These are phyloP conservation scores for Parmelia sp. DNA, from an alignment of 495 filamentous ascomycete genomes.

Conservation along the genomic window DNA sequence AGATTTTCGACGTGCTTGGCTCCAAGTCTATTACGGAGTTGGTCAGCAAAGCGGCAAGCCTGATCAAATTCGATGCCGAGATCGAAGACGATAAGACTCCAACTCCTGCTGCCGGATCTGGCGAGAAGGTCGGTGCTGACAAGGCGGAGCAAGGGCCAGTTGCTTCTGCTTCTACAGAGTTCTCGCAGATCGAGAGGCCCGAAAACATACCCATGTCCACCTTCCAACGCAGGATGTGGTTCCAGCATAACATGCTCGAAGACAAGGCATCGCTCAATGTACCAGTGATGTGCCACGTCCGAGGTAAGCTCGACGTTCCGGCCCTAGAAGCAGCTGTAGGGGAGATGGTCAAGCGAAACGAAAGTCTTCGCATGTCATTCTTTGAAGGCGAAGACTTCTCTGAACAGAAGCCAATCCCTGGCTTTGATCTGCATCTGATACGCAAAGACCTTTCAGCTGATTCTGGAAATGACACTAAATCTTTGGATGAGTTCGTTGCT, in stretches of 20 bases:
- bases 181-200: constrained; percentile 17
- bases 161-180: neutral
- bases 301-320: constrained; percentile 25
- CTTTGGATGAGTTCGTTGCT: constrained; percentile 12
- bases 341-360: constrained; percentile 29
- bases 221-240: constrained; percentile 30
- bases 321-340: constrained; percentile 27
- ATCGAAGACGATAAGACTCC: neutral
- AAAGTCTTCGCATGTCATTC: constrained; percentile 33
- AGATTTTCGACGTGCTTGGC: constrained; percentile 27
- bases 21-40: constrained; percentile 24
- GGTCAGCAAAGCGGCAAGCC: constrained; percentile 20
- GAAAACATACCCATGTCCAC: constrained; percentile 29
- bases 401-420: constrained; percentile 23
- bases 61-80: constrained; percentile 17
- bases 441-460: constrained; percentile 22
- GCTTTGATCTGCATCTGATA: constrained; percentile 18
- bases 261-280: constrained; percentile 37
- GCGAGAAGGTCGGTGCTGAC: constrained; percentile 13
- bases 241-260: constrained; percentile 28
- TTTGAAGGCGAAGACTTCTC: constrained; percentile 25
- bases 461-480: constrained; percentile 9
- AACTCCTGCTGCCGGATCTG: neutral
- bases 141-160: neutral
- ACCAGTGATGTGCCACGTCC: constrained; percentile 24